Evolutionary conservation across 371 early-diverging fungal genomes (phyloP).

Genomic region (Dichotomocladium elegans): DNA sequence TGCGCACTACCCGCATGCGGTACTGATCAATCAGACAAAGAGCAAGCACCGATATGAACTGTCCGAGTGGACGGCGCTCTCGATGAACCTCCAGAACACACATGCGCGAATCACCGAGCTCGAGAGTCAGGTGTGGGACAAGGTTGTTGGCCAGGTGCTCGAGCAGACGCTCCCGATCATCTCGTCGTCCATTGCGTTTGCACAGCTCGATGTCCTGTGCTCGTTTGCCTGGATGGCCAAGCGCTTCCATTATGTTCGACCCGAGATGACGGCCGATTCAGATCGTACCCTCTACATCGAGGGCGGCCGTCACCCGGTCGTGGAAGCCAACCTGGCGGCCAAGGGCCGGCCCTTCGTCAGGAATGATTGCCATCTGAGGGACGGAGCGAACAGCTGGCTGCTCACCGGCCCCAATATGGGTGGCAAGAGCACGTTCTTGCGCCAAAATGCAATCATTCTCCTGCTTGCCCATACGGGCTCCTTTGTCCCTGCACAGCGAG

Average conservation of each 20-base stretch:
- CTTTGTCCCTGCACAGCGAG: slow-evolving; percentile 88
- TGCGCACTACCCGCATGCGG: slow-evolving; percentile 14
- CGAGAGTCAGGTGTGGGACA: slow-evolving; percentile 46
- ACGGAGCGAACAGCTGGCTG: slow-evolving; percentile 57
- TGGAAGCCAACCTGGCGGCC: slow-evolving; percentile 66
- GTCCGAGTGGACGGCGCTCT: slow-evolving; percentile 46
- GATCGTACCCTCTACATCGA: slow-evolving; percentile 35
- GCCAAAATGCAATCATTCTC: slow-evolving; percentile 79
- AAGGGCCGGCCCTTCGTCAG: slow-evolving; percentile 62
- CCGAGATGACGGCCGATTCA: slow-evolving; percentile 45
- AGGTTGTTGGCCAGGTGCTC: slow-evolving; percentile 32
- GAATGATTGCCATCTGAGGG: slow-evolving; percentile 70
- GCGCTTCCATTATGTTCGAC: slow-evolving; percentile 54
- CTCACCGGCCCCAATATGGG: slow-evolving; percentile 98
- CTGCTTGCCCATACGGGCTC: slow-evolving; percentile 94
- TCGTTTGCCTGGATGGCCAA: slow-evolving; percentile 57
- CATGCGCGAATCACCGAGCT: slow-evolving; percentile 45
- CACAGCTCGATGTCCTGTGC: slow-evolving; percentile 67
- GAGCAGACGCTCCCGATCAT: slow-evolving; percentile 46
- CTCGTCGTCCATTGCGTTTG: slow-evolving; percentile 51
- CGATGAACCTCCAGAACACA: slow-evolving; percentile 41
- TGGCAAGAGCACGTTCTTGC: slow-evolving; percentile 94
- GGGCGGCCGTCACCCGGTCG: slow-evolving; percentile 87
- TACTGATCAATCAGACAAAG: slow-evolving; percentile 33
- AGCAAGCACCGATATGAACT: slow-evolving; percentile 49